Evolutionary conservation across 2,329 filamentous ascomycete genomes (phyloP).

Genomic region (Cercospora zeae-maydis): DNA sequence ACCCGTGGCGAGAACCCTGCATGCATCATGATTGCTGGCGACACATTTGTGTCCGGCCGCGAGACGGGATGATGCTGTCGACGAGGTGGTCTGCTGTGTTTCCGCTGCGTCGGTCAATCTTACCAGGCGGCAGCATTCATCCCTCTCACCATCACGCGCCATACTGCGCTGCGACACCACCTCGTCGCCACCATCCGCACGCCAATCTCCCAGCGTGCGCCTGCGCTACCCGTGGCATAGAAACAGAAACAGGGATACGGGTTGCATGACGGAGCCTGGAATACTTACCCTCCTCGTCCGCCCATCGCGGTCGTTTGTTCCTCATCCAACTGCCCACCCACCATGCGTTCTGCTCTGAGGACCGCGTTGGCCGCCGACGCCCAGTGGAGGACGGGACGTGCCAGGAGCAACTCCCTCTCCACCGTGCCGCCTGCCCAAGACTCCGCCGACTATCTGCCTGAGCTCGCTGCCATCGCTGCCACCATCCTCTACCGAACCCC

Average conservation of each 20-base stretch:
- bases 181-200: neutral
- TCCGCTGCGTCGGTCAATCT: neutral
- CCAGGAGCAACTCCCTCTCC: conserved; percentile 44
- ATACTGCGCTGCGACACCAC: neutral
- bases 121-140: neutral
- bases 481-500: conserved; percentile 55
- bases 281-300: neutral
- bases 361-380: conserved; percentile 33
- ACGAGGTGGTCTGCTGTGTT: neutral
- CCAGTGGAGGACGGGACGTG: conserved; percentile 24
- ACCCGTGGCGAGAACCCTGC: neutral
- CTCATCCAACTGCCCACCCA: neutral
- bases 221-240: neutral
- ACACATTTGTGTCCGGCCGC: neutral
- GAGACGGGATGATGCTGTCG: neutral
- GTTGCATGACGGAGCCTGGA: conserved; percentile 3
- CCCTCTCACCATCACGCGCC: neutral
- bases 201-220: neutral
- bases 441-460: conserved; percentile 47
- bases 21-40: neutral
- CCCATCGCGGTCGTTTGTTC: neutral
- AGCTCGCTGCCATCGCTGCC: conserved; percentile 49
- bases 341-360: conserved; percentile 26
- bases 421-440: conserved; percentile 46
- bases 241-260: conserved; percentile 11